Conservation (phyloP, 768 basidiomycete genomes). For the Suillus clintonianus region DNA sequence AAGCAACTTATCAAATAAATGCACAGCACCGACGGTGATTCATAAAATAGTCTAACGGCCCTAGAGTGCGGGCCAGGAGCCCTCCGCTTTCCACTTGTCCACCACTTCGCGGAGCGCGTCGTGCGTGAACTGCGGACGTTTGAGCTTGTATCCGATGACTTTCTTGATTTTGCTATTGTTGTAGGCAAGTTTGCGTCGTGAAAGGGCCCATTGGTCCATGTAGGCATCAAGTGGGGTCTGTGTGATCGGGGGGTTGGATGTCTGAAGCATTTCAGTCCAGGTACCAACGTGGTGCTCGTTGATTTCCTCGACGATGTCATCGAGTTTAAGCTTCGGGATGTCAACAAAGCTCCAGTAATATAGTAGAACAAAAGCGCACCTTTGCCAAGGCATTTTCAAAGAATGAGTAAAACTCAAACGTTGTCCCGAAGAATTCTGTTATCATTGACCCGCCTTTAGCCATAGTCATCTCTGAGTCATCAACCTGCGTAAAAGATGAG, state of each 20-base stretch:
- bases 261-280: slow-evolving; percentile 81
- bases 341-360: not conserved
- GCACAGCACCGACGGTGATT: not conserved
- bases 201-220: slow-evolving; percentile 72
- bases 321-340: slow-evolving; percentile 52
- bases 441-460: slow-evolving; percentile 65
- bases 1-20: slow-evolving; percentile 16
- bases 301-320: slow-evolving; percentile 78
- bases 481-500: slow-evolving; percentile 48
- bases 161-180: slow-evolving; percentile 73
- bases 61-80: slow-evolving; percentile 35
- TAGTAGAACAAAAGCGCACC: slow-evolving; percentile 36
- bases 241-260: slow-evolving; percentile 67
- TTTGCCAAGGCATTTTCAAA: slow-evolving; percentile 68
- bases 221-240: slow-evolving; percentile 78
- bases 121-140: slow-evolving; percentile 60
- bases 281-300: slow-evolving; percentile 81
- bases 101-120: slow-evolving; percentile 69
- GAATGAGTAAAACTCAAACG: slow-evolving; percentile 78
- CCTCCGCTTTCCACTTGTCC: slow-evolving; percentile 80
- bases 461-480: slow-evolving; percentile 73
- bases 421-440: slow-evolving; percentile 74
- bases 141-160: slow-evolving; percentile 68
- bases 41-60: not conserved
- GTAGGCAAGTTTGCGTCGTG: slow-evolving; percentile 69